Conservation (phyloP, 2,329 filamentous ascomycete genomes). For the Cordyceps sp. region DNA sequence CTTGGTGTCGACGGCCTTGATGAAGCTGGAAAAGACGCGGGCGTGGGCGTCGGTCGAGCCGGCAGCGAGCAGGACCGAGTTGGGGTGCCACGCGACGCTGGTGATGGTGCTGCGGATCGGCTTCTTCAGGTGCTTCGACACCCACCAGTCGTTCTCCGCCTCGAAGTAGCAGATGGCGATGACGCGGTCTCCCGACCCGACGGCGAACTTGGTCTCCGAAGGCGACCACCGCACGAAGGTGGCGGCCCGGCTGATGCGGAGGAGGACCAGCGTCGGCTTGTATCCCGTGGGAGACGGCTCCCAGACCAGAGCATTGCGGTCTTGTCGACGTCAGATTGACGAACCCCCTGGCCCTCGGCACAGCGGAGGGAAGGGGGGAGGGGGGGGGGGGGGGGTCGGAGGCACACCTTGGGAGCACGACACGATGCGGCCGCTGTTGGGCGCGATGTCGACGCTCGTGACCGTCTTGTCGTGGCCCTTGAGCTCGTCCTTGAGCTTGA, state of each 20-base stretch:
- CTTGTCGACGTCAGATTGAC: constrained; percentile 28
- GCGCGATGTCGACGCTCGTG: constrained; percentile 90
- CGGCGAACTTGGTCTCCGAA: constrained; percentile 92
- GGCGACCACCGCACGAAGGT: constrained; percentile 97
- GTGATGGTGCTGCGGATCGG: constrained; percentile 96
- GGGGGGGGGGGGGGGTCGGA: no score
- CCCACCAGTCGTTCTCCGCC: constrained; percentile 99
- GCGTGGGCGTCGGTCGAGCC: constrained; percentile 97
- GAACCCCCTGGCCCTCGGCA: no score
- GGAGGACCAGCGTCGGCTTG: constrained; percentile 91
- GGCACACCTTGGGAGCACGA: constrained; percentile 97
- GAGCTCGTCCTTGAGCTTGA: constrained; percentile 77
- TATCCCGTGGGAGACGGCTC: constrained; percentile 83
- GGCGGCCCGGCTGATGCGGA: constrained; percentile 90
- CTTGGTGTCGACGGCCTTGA: constrained; percentile 81
- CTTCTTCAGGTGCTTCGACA: constrained; percentile 98
- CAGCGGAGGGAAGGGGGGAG: no score
- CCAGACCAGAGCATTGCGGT: constrained; percentile 97
- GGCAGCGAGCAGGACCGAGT: constrained; percentile 84
- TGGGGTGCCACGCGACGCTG: constrained; percentile 89
- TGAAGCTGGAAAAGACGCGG: constrained; percentile 83
- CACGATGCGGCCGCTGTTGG: constrained; percentile 79
- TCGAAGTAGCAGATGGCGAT: constrained; percentile 98
- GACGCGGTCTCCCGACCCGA: constrained; percentile 86
- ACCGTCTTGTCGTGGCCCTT: constrained; percentile 96